These are phyloP conservation scores for Lentinula sp. DNA, from an alignment of 768 basidiomycete genomes.

Conservation along the genomic window DNA sequence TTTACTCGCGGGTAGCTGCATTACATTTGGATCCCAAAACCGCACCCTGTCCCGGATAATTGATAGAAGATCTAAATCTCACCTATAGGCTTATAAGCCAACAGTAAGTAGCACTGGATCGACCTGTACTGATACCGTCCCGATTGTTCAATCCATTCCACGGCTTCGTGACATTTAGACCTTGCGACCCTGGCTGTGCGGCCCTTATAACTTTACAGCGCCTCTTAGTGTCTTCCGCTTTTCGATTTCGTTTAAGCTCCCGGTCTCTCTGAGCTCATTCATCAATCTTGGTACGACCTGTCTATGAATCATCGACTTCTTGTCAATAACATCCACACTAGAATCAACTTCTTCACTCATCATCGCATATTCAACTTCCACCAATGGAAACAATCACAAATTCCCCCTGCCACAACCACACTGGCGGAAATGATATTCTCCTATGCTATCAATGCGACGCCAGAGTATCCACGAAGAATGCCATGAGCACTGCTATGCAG, in stretches of 20 bases:
- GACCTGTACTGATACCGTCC: not conserved
- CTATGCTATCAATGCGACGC: conserved; percentile 1
- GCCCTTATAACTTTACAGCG: too few species aligned
- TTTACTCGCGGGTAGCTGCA: not conserved
- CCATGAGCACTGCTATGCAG: conserved; percentile 1
- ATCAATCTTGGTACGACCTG: too few species aligned
- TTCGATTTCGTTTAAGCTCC: too few species aligned
- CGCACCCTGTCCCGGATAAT: not conserved
- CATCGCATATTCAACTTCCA: too few species aligned
- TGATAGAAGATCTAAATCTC: not conserved
- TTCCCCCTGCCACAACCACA: not conserved
- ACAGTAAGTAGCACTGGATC: not conserved
- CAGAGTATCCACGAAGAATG: not conserved
- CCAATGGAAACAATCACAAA: not conserved
- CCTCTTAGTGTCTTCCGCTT: too few species aligned
- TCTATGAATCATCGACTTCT: too few species aligned
- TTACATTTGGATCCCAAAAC: not conserved
- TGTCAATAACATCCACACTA: too few species aligned
- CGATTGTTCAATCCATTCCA: not conserved
- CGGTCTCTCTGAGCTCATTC: too few species aligned
- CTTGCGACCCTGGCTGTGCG: not conserved
- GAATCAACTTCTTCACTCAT: too few species aligned
- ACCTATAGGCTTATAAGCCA: not conserved
- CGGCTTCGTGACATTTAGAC: not conserved
- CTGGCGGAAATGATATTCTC: not conserved